Base-by-base conservation (phyloP, 805 yeast genomes). In the Yarrowia yakushimensis region DNA sequence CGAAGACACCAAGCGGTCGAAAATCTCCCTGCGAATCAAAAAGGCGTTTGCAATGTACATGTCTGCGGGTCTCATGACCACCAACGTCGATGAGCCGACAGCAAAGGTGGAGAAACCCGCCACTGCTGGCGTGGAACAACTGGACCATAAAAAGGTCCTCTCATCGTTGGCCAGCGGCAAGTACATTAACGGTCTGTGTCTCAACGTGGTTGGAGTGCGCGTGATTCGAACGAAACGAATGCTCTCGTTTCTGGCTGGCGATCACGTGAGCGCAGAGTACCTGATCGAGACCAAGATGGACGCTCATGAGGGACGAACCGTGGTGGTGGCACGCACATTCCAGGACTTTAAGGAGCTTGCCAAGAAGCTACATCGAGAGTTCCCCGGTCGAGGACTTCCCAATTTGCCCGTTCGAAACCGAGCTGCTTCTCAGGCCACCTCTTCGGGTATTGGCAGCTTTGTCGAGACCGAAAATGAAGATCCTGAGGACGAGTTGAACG, bases 131-230 rank as follows among this genome's bases (percentile, higher is more conserved):
- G 63, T 67, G 12, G 68, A 66, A 30, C 61, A 65, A 7, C 60
- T 61, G 36, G 66, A 68, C 20, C 64, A 50, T 46, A 63, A 60
- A 23, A 65, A 65, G 59, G 66, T 64, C 39, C 63, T 66, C 43
- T 50, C 64, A 4, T 68, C 67, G 17, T 61, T 63, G 30, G 69
- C 66, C 3, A 60, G 62, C 5, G 66, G 64, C 41, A 65, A 72
- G 18, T 82, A 69, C 66, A 69, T 79, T 39, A 85, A 87, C 69
- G 88, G 90, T 2, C 71, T 83, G 65, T 83, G 79, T 63, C 69
- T 89, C 18, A 87, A 88, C 65, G 83, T 91, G 11, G 80, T 83
- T 27, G 90, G 94, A 1, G 96, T 87, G 0, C 71, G 84, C 6
- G 66, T 68, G 30, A 52, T 64, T 1, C 25, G 67, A 68, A 70